A percentile compares a stretch with the other conserved stretches of the same genome.
phyloP scores from a whole-genome alignment of 805 yeast genomes.

The Cyberlindnera veronae region DNA sequence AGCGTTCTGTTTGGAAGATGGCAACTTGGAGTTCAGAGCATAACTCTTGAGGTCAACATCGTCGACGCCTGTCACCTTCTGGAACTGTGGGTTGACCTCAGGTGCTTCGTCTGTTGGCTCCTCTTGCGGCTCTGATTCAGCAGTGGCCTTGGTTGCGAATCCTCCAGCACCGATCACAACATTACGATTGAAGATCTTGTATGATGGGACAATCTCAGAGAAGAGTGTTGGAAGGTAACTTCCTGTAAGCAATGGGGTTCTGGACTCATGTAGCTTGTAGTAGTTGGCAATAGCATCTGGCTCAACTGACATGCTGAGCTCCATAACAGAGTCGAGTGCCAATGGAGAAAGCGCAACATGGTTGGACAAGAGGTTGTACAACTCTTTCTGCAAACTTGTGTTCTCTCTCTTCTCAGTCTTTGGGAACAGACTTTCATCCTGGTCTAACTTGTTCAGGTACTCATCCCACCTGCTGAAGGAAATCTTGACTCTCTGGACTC shows the following conservation, averaged over 20 bases:
- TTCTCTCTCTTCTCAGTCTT: conserved; percentile 21
- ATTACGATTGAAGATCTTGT: conserved; percentile 51
- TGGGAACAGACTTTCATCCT: conserved; percentile 33
- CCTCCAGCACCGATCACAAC: conserved; percentile 56
- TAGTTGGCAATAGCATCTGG: conserved; percentile 50
- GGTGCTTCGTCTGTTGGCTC: too few relatives aligned
- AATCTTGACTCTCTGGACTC: conserved; percentile 62
- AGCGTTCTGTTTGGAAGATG: conserved; percentile 40
- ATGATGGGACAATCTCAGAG: conserved; percentile 52
- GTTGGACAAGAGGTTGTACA: conserved; percentile 44
- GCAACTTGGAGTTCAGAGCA: conserved; percentile 21
- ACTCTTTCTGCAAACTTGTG: conserved; percentile 35
- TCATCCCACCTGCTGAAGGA: conserved; percentile 84
- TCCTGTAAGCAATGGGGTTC: conserved; percentile 58
- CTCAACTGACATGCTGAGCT: conserved; percentile 58
- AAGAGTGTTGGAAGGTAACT: conserved; percentile 63
- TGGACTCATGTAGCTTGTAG: conserved; percentile 40
- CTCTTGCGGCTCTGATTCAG: neutral
- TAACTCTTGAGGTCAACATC: conserved; percentile 38
- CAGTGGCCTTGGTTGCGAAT: conserved; percentile 18
- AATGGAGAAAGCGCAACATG: conserved; percentile 41
- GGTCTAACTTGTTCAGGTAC: conserved; percentile 49
- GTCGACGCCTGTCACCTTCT: conserved; percentile 42
- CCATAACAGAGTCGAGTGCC: conserved; percentile 55
- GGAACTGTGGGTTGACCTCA: too few relatives aligned